These are phyloP conservation scores for Reutealis trisperma DNA, from an alignment of 345 rosid genomes.

Conservation along the genomic window DNA sequence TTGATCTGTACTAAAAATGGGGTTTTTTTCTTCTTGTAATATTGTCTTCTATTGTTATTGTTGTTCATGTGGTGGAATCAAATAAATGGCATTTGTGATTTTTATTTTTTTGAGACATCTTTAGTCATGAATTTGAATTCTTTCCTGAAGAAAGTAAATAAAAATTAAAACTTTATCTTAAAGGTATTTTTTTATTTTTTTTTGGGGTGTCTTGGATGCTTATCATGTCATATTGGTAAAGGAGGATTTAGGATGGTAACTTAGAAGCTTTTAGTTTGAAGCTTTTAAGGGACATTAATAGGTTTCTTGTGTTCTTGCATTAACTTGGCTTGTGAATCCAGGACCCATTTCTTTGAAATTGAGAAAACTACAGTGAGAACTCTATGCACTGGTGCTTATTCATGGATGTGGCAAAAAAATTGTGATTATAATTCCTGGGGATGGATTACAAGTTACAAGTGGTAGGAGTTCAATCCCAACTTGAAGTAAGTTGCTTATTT, in stretches of 20 bases:
- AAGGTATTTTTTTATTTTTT: background rate
- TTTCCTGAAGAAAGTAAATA: background rate
- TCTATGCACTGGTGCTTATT: conserved; percentile 11
- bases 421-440: conserved; percentile 20
- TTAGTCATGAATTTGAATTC: background rate
- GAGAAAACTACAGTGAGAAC: conserved; percentile 1
- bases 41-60: background rate
- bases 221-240: background rate
- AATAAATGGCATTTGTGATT: background rate
- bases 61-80: background rate
- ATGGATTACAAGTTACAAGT: conserved; percentile 52
- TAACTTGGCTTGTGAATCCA: conserved; percentile 19
- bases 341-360: conserved; percentile 25
- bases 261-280: background rate
- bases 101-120: background rate
- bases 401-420: conserved; percentile 7
- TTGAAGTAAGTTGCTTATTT: conserved; percentile 40
- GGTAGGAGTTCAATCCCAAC: conserved; percentile 29
- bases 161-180: background rate
- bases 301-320: conserved; percentile 20
- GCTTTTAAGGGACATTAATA: background rate
- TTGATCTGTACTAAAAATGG: background rate
- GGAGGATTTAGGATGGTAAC: background rate
- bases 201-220: background rate
- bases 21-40: background rate